Evolutionary conservation across 176 grass and related monocot genomes (phyloP), one percentile per base, ranked within the genome.

Genomic region (Tillandsia leiboldiana): DNA sequence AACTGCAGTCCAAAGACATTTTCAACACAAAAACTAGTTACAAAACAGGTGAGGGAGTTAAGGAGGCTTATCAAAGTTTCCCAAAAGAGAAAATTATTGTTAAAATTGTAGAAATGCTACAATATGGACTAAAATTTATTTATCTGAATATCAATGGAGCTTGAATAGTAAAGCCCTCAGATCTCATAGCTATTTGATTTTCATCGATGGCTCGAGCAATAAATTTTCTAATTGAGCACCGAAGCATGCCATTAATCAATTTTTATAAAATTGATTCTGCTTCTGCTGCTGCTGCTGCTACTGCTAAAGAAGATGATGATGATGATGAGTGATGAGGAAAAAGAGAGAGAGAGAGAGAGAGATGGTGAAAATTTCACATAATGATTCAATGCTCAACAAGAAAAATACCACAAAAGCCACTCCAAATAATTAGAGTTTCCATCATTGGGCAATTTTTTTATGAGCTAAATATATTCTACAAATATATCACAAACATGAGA

Each of bases 131-230:
- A 42, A 42, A 42, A 17, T 6, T 15, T 29, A 13, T 48, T 14
- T 48, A 12, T 66, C 63, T 65, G 3, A 5, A 65, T 12, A 24
- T 12, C 12, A 3, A 28, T 12, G 12, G 12, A 13, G 11, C 17
- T 47, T 47, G 20, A 33, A 12, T 47, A 65, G 27, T 65, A 8
- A 65, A 65, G 27, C 64, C 64, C 27, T 66, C 64, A 66, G 69
- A 71, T 71, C 69, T 71, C 69, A 56, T 71, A 71, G 69, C 69
- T 71, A 29, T 54, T 53, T 23, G 18, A 10, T 8, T 27, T 56
- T 71, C 69, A 71, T 42, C 18, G 51, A 54, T 9, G 69, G 69
- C 50, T 71, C 26, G n/a, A 24, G 9, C 11, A 71, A 10, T 71
- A 52, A 14, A 15, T 71, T 54, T 71, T 13, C 51, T 10, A 8